Base-by-base conservation (phyloP, 2,329 filamentous ascomycete genomes). In the Septoria petroselini region DNA sequence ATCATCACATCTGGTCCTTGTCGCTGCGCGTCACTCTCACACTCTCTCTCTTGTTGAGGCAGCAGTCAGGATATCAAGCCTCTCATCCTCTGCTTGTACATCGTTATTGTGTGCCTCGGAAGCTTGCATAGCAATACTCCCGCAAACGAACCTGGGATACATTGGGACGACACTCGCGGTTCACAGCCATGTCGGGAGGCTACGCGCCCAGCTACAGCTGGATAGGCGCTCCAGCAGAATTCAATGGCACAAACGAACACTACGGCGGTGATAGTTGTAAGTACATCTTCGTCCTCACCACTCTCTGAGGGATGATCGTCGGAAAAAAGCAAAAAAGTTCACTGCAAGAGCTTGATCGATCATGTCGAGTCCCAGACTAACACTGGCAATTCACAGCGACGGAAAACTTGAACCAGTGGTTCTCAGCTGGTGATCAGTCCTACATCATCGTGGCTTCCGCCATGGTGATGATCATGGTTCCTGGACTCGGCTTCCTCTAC, bases 351-450 rank as follows among this genome's bases (percentile, higher is more conserved):
- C 14, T 17, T 14, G 6, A 23, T 3, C 11, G 2, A 9, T 25
- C 7, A 11, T 1, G 7, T 3, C 11, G n/a, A 38, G n/a, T 4
- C 19, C 41, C 18, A 18, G 12, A 44, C 52, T 55, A 31, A 55
- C 43, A 29, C 38, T n/a, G n/a, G n/a, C n/a, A n/a, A n/a, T 33
- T 29, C 51, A 59, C 68, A 95, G 91, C 78, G 62, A 80, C 76
- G 67, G 84, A 88, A 66, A 96, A 97, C 73, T 72, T 96, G 68
- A 97, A 97, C 78, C 89, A 94, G 82, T 95, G 90, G 88, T 97
- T 86, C 73, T 80, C 88, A 61, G 77, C 89, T 4, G 93, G 93
- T 65, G 93, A 98, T 72, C 86, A 91, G 74, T 88, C 91, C 68
- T 97, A 88, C 76, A 97, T 97, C 71, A 79, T 97, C 70, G 72